These are phyloP conservation scores for Pyronema domesticum DNA, from an alignment of 495 filamentous ascomycete species.

Conservation along the genomic window DNA sequence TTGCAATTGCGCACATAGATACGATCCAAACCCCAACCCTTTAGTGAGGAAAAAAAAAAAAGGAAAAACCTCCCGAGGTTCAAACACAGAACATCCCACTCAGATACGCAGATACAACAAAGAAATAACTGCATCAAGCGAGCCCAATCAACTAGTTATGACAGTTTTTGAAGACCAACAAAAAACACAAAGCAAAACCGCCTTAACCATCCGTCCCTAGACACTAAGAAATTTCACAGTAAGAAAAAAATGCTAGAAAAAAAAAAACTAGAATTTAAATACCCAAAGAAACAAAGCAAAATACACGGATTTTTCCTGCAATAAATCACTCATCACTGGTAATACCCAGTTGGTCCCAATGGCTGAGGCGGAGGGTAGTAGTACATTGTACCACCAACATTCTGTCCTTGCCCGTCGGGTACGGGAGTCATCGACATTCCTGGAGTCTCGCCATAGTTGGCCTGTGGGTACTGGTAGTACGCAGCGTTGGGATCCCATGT, in stretches of 20 bases:
- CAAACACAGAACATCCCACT: too few relatives aligned
- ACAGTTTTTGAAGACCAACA: neutral
- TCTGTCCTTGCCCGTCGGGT: conserved; percentile 29
- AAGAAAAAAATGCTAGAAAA: conserved; percentile 4
- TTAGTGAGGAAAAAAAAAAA: neutral
- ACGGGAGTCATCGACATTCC: conserved; percentile 36
- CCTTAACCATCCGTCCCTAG: neutral
- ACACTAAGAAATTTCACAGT: neutral
- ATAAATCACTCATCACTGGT: neutral
- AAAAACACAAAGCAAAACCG: conserved; percentile 1
- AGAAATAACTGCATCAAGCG: neutral
- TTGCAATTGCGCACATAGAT: too few relatives aligned
- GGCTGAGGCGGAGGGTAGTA: conserved; percentile 39
- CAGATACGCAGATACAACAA: neutral
- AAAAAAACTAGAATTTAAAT: neutral
- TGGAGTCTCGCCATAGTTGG: conserved; percentile 32
- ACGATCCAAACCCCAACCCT: too few relatives aligned
- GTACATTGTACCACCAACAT: conserved; percentile 46
- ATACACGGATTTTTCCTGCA: neutral
- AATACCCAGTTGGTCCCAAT: neutral
- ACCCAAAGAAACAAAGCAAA: neutral
- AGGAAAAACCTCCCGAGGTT: neutral
- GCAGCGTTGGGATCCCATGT: conserved; percentile 35
- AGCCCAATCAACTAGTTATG: too few relatives aligned
- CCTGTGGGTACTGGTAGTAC: conserved; percentile 44